Base-by-base conservation (phyloP, 805 yeast species). In the Myxozyma neotropica region DNA sequence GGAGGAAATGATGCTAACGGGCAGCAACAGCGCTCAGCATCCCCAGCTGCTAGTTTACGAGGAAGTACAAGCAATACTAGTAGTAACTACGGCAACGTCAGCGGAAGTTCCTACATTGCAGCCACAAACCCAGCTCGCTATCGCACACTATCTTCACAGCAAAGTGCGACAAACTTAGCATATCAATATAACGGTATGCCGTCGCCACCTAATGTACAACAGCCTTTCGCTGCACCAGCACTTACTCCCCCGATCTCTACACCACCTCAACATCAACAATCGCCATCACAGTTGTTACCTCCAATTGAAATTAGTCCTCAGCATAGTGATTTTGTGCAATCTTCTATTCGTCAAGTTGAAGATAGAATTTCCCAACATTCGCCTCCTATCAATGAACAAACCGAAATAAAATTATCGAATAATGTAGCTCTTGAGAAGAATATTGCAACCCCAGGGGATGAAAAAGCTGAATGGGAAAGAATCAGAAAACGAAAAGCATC, bases 81-180 rank as follows among this genome's bases (percentile, higher is more conserved):
- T n/a, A n/a, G n/a, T n/a, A n/a, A n/a, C n/a, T n/a, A n/a, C n/a
- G n/a, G n/a, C n/a, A n/a, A n/a, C n/a, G n/a, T n/a, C n/a, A n/a
- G n/a, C 17, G 33, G 6, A 10, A 15, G 5, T 36, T 17, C 51
- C 29, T 35, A 10, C 33, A 12, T 4, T 17, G 27, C 43, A 8
- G 45, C 35, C 6, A 23, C 48, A 5, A 59, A 55, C 35, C 59
- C 63, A n/a, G 23, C 57, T 7, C 47, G 63, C 19, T 59, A 59
- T 31, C 46, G 63, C 24, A 59, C 57, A 8, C 38, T 53, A 10
- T 52, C 63, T 3, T 24, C 63, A 21, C 63, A 54, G 26, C 53
- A 26, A 13, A 47, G 55, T 19, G 17, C 26, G 8, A 31, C 58
- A 13, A 53, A 49, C 19, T 19, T 53, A 12, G n/a, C 40, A 24